Base-by-base conservation (phyloP, 345 rosid species). In the Populus simonii region DNA sequence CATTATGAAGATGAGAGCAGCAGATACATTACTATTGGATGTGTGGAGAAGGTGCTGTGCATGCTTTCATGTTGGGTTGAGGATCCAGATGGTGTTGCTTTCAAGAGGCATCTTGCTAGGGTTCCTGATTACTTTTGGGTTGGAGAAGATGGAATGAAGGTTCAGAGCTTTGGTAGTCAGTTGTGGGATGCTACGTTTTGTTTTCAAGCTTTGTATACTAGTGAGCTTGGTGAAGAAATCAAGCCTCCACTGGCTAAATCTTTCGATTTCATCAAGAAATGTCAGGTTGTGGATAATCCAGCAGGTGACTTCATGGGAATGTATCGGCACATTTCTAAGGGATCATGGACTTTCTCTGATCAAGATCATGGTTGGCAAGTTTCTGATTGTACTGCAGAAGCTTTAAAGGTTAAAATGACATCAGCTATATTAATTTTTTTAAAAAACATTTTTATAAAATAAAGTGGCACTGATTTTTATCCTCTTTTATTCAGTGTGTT, bases 21-120 rank as follows among this genome's bases (percentile, higher is more conserved):
- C 15, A 68, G 84, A 27, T 83, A 85, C 79, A 83, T 85, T 38
- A 83, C 88, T 1, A 76, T 79, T 35, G 88, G 84, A 45, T 80
- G 88, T 12, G 79, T 81, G 0, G 84, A 83, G 12, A 85, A 79
- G 77, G 80, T 43, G 22, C 18, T 43, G 39, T 84, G 90, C 69
- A 89, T 85, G 90, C 86, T 92, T 47, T 87, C 93, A 76, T 92
- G 93, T 45, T 90, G 93, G 94, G 88, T 81, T 35, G 94, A 92
- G 82, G 89, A 92, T 82, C 89, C 92, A 1, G 53, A 92, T 3
- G 88, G 93, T 11, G 82, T 68, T 79, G 55, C 66, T 68, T 89
- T 85, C 72, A 89, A 90, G 78, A 89, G 87, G 78, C 92, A 90
- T 75, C 88, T 92, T 9, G 86, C 90, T 0, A 82, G 91, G 68